Evolutionary conservation across 2,329 filamentous ascomycete species (phyloP), one percentile per base, ranked within the genome.

Genomic region (Acephala macrosclerotiorum): DNA sequence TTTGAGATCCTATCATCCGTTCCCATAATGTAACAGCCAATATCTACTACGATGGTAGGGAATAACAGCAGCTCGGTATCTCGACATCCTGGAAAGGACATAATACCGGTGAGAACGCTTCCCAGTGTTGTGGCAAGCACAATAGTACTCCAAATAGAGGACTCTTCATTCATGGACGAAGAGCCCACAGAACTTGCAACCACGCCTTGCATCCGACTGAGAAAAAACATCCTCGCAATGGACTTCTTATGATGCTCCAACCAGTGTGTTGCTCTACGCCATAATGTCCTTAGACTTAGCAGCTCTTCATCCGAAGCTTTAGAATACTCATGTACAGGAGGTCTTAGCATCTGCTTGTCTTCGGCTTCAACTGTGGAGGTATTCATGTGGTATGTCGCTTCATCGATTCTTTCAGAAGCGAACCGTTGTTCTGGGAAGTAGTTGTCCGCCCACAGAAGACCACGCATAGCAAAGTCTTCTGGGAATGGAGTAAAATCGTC

Each of bases 401-500:
- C 68, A 51, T 75, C 71, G 16, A 72, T 66, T 58, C 74, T 74
- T 35, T 71, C 68, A 57, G 71, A 72, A 11, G 61, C 58, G 25
- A 76, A 75, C 71, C 70, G 75, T 0, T 62, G 49, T 11, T 63
- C 58, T 0, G 75, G 72, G 29, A 70, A 76, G 42, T 75, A 75
- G 4, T 66, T 59, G 0, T 70, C 67, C 1, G 71, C 66, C 66
- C 69, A 76, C 0, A 72, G 58, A 2, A 76, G 63, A 0, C 75
- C 75, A 25, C 72, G 70, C 35, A 75, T 66, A 9, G 72, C 73
- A 56, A 70, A 75, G 18, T 76, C 75, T 42, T 76, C 74, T 0
- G 74, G 72, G 20, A 75, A 72, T 18, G 72, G 72, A 2, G 70
- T 67, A 20, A 70, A 45, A 4, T 72, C 72, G 40, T 73, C 70